Evolutionary conservation across 768 basidiomycete species (phyloP).

Genomic region (Suillus sp.): DNA sequence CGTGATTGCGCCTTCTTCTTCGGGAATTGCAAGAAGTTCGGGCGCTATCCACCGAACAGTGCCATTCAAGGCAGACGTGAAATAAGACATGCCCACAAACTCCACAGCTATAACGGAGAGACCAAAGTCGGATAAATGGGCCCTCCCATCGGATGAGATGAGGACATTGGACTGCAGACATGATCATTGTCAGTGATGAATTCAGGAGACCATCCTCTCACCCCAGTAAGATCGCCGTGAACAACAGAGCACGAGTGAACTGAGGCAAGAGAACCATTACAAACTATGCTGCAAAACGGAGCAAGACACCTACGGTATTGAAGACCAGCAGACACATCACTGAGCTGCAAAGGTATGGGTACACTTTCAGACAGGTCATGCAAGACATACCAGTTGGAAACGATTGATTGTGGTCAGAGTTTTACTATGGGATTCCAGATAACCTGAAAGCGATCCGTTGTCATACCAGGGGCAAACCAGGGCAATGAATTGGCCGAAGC

Average conservation of each 20-base stretch:
- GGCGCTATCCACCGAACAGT: constrained; percentile 11
- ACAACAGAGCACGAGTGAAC: constrained; percentile 24
- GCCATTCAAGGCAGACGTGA: constrained; percentile 8
- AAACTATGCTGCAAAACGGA: background rate
- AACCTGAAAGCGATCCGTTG: constrained; percentile 24
- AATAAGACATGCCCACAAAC: constrained; percentile 17
- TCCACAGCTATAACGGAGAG: constrained; percentile 26
- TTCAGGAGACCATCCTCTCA: constrained; percentile 1
- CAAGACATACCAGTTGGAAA: constrained; percentile 21
- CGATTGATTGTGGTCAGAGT: constrained; percentile 13
- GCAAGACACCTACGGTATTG: constrained; percentile 26
- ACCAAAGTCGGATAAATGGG: constrained; percentile 49
- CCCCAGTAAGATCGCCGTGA: constrained; percentile 25
- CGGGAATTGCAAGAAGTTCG: constrained; percentile 37
- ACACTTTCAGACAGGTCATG: background rate
- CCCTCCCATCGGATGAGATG: constrained; percentile 35
- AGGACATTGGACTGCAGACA: constrained; percentile 44
- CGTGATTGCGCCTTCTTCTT: constrained; percentile 10
- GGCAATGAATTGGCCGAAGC: constrained; percentile 30
- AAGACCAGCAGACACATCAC: constrained; percentile 29
- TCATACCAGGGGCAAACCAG: constrained; percentile 32
- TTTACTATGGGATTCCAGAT: constrained; percentile 18
- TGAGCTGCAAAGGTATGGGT: constrained; percentile 19
- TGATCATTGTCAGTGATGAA: background rate
- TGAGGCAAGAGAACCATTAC: background rate